Conservation (phyloP, 2,329 filamentous ascomycete genomes). For the Ceratocystis albifundus region DNA sequence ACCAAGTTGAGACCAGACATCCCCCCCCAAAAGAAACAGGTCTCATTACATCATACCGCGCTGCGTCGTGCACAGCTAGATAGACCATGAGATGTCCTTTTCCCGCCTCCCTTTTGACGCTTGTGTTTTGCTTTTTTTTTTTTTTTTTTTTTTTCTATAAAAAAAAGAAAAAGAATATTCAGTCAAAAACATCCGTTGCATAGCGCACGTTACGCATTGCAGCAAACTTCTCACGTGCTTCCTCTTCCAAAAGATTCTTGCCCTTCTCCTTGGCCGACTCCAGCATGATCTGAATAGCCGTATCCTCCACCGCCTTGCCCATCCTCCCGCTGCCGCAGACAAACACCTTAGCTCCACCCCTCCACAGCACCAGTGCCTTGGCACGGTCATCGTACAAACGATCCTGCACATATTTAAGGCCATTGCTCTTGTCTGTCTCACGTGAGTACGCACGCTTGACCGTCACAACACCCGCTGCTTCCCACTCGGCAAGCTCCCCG, state of each 20-base stretch:
- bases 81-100: too few species aligned
- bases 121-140: too few species aligned
- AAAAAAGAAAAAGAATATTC: too few species aligned
- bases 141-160: too few species aligned
- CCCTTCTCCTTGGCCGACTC: slow-evolving; percentile 29
- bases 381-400: slow-evolving; percentile 32
- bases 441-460: slow-evolving; percentile 47
- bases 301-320: slow-evolving; percentile 38
- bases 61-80: too few species aligned
- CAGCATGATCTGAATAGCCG: slow-evolving; percentile 31
- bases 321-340: slow-evolving; percentile 51
- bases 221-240: slow-evolving; percentile 39
- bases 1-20: too few species aligned
- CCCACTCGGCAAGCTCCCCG: slow-evolving; percentile 49
- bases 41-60: too few species aligned
- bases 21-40: too few species aligned
- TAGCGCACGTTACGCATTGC: slow-evolving; percentile 43
- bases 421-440: slow-evolving; percentile 34
- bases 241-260: slow-evolving; percentile 32
- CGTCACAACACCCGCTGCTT: slow-evolving; percentile 46
- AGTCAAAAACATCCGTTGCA: slow-evolving; percentile 51
- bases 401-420: slow-evolving; percentile 40
- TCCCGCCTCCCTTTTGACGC: too few species aligned
- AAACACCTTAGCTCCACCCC: slow-evolving; percentile 43
- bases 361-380: slow-evolving; percentile 33